Evolutionary conservation across 805 yeast genomes (phyloP), one percentile per base, ranked within the genome.

Genomic region (Starmerella khaoyaiensis): DNA sequence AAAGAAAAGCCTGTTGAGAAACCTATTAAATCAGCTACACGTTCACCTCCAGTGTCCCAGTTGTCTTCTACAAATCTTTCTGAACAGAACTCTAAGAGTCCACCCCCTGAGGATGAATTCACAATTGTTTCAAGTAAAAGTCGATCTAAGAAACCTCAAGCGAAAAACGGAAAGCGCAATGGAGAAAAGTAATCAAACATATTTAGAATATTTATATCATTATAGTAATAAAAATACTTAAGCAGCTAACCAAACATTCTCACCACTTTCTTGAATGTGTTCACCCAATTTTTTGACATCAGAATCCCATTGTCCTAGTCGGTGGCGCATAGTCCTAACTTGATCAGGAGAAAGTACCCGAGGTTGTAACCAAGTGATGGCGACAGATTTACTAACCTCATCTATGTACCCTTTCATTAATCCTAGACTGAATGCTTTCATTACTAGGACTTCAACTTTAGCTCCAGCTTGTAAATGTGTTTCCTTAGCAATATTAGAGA

Each of bases 361-460:
- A 41, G 98, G 97, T 65, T 90, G 97, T 44, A 87, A 77, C 98
- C 98, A 90, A 20, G 79, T 74, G 33, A 90, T 75, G 23, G 78
- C 74, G 39, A 90, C 79, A 11, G 77, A 63, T 57, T 77, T 72
- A 34, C 72, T 71, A 29, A 84, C 81, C 62, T 90, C 93, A 57
- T 90, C 93, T 50, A 90, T 87, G 35, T 72, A 67, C n/a, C 98
- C 98, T 58, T 74, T 74, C 53, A 90, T 69, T 48, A 90, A 67
- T 14, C 80, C 81, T 40, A 90, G 64, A 46, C 90, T 74, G 45
- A 90, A 72, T 27, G 95, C 86, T 62, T 82, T 82, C 79, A 90
- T 86, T 22, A 87, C 77, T 53, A 90, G 66, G 51, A 77, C 79
- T 63, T 90, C 99, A 25, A 90, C 94, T 47, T 79, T 82, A 45